A percentile compares a stretch with the other conserved stretches of the same genome.
Conservation (phyloP, 352 stramenopile species). For the Hyaloperonospora brassicae region DNA sequence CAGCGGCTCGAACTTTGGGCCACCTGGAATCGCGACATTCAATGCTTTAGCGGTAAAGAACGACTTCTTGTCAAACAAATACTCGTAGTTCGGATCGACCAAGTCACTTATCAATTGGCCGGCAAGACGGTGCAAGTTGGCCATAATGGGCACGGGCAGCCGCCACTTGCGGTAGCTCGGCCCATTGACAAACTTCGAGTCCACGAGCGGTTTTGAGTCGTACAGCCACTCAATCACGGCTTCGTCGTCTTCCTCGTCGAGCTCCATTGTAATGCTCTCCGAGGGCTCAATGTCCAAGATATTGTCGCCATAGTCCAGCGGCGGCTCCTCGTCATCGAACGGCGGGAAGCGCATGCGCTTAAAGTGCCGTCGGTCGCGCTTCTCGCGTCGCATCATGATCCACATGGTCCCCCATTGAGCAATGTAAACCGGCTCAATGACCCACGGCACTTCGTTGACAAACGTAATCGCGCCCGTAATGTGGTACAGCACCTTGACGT, state of each 20-base stretch:
- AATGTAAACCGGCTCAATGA: slow-evolving; percentile 99
- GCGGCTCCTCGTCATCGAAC: slow-evolving; percentile 99
- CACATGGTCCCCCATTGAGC: slow-evolving; percentile 99
- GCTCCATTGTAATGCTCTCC: slow-evolving; percentile 96
- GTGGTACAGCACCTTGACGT: slow-evolving; percentile 99
- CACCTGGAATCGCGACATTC: slow-evolving; percentile 98
- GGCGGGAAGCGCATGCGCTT: slow-evolving; percentile 99
- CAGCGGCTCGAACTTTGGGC: slow-evolving; percentile 99
- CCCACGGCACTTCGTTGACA: slow-evolving; percentile 98
- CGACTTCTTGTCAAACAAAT: slow-evolving; percentile 92
- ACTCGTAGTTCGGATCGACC: slow-evolving; percentile 94
- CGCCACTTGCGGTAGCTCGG: slow-evolving; percentile 96
- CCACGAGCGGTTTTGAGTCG: slow-evolving; percentile 90
- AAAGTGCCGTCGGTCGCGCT: slow-evolving; percentile 98
- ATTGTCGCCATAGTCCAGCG: slow-evolving; percentile 94
- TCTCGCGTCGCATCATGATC: slow-evolving; percentile 99
- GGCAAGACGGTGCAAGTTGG: slow-evolving; percentile 95
- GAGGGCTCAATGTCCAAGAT: slow-evolving; percentile 95
- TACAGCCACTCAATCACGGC: slow-evolving; percentile 98
- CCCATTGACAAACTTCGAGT: slow-evolving; percentile 95
- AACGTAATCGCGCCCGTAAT: slow-evolving; percentile 99
- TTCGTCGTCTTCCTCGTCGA: slow-evolving; percentile 92
- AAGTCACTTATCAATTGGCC: slow-evolving; percentile 95
- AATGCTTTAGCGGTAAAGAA: slow-evolving; percentile 99
- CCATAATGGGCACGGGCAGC: slow-evolving; percentile 96